phyloP scores from a whole-genome alignment of 768 basidiomycete genomes.

The Tylopilus felleus region DNA sequence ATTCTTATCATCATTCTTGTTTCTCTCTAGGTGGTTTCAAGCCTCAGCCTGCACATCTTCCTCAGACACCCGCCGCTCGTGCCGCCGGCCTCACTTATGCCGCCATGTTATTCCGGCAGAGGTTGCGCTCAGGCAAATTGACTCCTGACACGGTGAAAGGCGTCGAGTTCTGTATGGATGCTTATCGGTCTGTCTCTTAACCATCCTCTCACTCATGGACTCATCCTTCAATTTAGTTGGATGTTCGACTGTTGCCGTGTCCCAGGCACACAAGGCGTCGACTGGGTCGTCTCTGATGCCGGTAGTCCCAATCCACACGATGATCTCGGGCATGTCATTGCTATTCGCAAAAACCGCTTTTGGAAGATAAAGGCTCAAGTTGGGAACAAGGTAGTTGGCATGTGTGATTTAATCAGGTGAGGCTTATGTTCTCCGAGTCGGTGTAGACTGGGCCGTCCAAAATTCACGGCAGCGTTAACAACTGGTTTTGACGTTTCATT shows the following conservation, averaged over 20 bases:
- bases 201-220: no score
- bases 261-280: no score
- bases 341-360: slow-evolving; percentile 78
- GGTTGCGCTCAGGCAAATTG: slow-evolving; percentile 60
- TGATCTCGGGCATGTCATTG: slow-evolving; percentile 35
- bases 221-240: no score
- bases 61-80: no score
- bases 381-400: slow-evolving; percentile 57
- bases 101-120: background rate
- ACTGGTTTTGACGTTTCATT: no score
- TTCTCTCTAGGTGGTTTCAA: no score
- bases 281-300: no score
- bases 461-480: background rate
- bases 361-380: slow-evolving; percentile 73
- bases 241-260: slow-evolving; percentile 82
- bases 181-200: slow-evolving; percentile 54
- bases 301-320: no score
- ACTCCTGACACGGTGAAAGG: slow-evolving; percentile 65
- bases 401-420: slow-evolving; percentile 62
- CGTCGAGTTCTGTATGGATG: slow-evolving; percentile 80
- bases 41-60: no score
- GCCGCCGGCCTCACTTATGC: no score
- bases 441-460: background rate
- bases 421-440: slow-evolving; percentile 11
- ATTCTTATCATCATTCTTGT: no score